These are phyloP conservation scores for Anethum foeniculum DNA, from an alignment of 140 eudicot genomes.

Conservation along the genomic window DNA sequence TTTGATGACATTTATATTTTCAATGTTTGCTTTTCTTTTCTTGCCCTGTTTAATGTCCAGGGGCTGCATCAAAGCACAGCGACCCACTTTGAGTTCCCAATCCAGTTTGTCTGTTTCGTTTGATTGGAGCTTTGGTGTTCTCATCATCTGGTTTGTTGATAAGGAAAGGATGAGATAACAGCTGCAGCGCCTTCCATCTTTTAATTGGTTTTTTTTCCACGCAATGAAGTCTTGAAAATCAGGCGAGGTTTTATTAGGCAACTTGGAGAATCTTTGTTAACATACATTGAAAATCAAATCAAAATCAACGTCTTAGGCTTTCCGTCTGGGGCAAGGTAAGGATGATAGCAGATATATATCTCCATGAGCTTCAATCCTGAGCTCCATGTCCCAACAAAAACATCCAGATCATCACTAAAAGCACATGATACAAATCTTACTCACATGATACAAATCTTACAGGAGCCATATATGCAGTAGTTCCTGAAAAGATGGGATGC, in stretches of 20 bases:
- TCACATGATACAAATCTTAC: not conserved
- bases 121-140: not conserved
- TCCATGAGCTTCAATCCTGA: constrained; percentile 10
- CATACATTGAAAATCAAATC: constrained; percentile 9
- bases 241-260: constrained; percentile 11
- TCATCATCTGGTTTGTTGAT: not conserved
- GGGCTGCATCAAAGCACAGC: not conserved
- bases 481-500: constrained; percentile 1
- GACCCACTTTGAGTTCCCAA: not conserved
- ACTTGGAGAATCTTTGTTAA: not conserved
- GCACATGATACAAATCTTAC: not conserved
- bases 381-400: constrained; percentile 13
- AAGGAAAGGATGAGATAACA: constrained; percentile 18
- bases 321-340: not conserved
- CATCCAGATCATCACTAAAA: not conserved
- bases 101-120: not conserved
- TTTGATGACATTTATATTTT: not conserved
- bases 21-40: not conserved
- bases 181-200: constrained; percentile 15
- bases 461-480: constrained; percentile 10
- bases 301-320: not conserved
- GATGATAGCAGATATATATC: not conserved
- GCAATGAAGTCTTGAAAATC: constrained; percentile 19
- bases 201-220: constrained; percentile 12
- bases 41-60: not conserved